phyloP scores from a whole-genome alignment of 306 rosid genomes.

The Corylus heterophylla region DNA sequence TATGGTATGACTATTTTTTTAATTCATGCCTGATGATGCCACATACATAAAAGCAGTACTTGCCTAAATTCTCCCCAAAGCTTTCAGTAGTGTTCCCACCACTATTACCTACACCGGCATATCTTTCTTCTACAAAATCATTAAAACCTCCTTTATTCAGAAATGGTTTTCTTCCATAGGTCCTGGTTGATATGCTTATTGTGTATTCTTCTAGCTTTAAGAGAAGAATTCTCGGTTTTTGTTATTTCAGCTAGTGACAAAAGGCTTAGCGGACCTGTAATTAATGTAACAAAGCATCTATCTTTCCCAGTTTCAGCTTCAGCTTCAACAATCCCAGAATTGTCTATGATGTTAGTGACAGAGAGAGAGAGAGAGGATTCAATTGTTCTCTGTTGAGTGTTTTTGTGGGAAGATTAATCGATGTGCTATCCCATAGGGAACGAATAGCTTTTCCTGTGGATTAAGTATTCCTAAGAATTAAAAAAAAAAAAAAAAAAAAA shows the following conservation, averaged over 20 bases:
- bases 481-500: too few relatives aligned
- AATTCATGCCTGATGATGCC: too few relatives aligned
- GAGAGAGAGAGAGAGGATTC: too few relatives aligned
- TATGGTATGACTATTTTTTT: too few relatives aligned
- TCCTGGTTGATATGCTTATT: constrained; percentile 20
- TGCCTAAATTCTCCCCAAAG: neutral
- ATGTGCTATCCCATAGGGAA: too few relatives aligned
- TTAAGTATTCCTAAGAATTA: too few relatives aligned
- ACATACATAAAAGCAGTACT: neutral
- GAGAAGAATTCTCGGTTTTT: neutral
- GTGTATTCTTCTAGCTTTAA: constrained; percentile 19
- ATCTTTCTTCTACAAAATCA: constrained; percentile 11
- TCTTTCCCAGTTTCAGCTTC: constrained; percentile 61
- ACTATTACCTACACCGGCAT: neutral
- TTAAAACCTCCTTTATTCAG: neutral
- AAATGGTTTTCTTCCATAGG: constrained; percentile 38
- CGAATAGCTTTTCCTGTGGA: too few relatives aligned
- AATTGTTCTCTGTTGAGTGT: too few relatives aligned
- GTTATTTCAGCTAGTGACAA: constrained; percentile 41
- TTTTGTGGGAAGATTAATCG: too few relatives aligned
- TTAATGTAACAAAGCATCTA: constrained; percentile 57
- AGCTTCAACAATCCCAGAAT: constrained; percentile 44
- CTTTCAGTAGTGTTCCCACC: neutral
- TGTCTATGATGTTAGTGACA: constrained; percentile 37
- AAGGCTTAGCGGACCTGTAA: constrained; percentile 32